Evolutionary conservation across 2,329 filamentous ascomycete genomes (phyloP), one percentile per base, ranked within the genome.

Genomic region (Xylaria sp.): DNA sequence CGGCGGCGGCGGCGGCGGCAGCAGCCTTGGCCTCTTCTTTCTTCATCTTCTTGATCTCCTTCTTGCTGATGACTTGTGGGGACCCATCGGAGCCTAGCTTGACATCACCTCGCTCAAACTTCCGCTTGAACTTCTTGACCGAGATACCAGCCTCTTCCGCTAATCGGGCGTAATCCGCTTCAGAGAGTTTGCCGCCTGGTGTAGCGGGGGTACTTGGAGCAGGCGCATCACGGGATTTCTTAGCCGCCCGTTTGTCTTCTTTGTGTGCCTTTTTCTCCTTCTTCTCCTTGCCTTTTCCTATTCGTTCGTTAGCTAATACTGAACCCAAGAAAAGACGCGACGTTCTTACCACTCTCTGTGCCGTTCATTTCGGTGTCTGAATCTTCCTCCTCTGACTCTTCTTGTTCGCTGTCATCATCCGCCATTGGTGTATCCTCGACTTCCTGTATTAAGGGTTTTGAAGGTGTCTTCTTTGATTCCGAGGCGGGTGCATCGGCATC

Each of bases 401-500:
- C 82, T 65, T 86, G 85, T 71, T 87, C 82, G 59, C 85, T 82
- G 51, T 85, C 79, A n/a, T 74, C 77, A 69, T 81, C 78, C 63
- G 78, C 79, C 71, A 82, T 79, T 24, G 78, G 81, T 69, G 83
- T 83, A 69, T 80, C 80, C 72, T 81, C 75, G 61, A 79, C 76
- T 69, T 78, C 77, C 67, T 79, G 76, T 69, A 79, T 78, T 68
- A 79, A 64, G 47, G 83, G 81, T 75, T 84, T 81, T 64, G 78
- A 78, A 11, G 75, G 71, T 24, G 76, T 78, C 69, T 78, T 78
- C 56, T 78, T 77, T 30, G 81, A 75, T 48, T 79, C 78, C 32
- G 83, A 82, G 14, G 84, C 85, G 59, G 98, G 84, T 71, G 94
- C 95, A 81, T 99, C 96, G 62, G 93, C 96, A 78, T 98, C 94